These are phyloP conservation scores for Polyporus tsugae DNA, from an alignment of 1,284 basidiomycete genomes.

Conservation along the genomic window DNA sequence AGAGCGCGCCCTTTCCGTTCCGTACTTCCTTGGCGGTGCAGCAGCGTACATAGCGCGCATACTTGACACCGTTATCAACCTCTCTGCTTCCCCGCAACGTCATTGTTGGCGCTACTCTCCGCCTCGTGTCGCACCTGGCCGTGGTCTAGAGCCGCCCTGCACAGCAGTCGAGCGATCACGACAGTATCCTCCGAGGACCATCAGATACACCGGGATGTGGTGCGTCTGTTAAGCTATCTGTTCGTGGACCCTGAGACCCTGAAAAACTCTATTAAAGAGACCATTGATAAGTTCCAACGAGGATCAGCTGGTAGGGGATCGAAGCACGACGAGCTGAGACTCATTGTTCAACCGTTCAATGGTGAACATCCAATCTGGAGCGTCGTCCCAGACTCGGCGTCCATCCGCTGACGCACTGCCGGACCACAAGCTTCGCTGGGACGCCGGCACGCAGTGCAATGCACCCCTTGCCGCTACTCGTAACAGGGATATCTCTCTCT, in stretches of 20 bases:
- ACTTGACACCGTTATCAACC: constrained; percentile 21
- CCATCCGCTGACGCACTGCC: constrained; percentile 25
- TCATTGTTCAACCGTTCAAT: constrained; percentile 16
- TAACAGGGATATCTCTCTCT: not conserved
- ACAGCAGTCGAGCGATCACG: constrained; percentile 12
- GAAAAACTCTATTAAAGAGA: constrained; percentile 13
- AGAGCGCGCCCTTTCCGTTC: constrained; percentile 7
- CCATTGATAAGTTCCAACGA: constrained; percentile 24
- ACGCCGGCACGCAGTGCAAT: constrained; percentile 19
- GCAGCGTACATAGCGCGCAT: constrained; percentile 6
- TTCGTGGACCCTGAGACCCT: constrained; percentile 26
- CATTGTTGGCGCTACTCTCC: constrained; percentile 26
- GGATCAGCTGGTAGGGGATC: constrained; percentile 30
- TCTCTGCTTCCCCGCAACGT: constrained; percentile 22
- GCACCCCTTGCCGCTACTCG: not conserved
- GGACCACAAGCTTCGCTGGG: constrained; percentile 26
- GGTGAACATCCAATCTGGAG: constrained; percentile 21
- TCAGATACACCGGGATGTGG: constrained; percentile 14
- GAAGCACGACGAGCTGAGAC: constrained; percentile 17
- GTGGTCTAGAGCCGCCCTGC: constrained; percentile 14
- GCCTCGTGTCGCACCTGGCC: constrained; percentile 28
- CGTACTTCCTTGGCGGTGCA: constrained; percentile 12
- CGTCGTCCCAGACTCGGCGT: constrained; percentile 12
- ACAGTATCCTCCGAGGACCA: constrained; percentile 17
- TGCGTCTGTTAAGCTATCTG: constrained; percentile 20